Percentiles rank a stretch among this genome's conserved stretches.
phyloP scores from a whole-genome alignment of 2,329 filamentous ascomycete species.

The Ophiostoma sp. region DNA sequence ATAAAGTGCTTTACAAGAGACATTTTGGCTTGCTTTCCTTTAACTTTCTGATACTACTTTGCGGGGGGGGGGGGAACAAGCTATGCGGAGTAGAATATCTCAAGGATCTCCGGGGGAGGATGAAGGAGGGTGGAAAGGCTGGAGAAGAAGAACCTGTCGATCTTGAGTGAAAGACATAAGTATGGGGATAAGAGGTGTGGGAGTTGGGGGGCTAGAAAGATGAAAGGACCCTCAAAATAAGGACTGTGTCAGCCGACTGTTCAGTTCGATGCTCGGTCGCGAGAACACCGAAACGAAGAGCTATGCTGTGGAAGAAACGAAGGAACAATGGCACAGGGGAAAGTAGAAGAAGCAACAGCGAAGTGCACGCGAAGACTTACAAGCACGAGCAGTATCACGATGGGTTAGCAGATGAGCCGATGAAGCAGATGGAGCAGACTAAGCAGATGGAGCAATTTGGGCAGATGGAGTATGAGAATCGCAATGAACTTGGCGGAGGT shows the following conservation, averaged over 20 bases:
- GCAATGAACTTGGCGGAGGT: constrained; percentile 5
- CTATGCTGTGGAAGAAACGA: neutral
- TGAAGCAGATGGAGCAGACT: too few relatives aligned
- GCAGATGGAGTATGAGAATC: neutral
- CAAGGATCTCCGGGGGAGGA: neutral
- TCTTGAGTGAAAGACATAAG: neutral
- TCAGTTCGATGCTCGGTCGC: neutral
- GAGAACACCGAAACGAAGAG: neutral
- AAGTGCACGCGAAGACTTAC: too few relatives aligned
- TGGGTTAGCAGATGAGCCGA: too few relatives aligned
- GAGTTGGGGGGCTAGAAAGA: neutral
- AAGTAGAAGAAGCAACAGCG: neutral
- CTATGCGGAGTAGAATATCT: neutral
- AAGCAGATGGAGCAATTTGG: neutral
- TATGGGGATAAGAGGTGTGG: neutral
- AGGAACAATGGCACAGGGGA: neutral
- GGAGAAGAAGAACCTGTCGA: neutral
- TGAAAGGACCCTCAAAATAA: neutral
- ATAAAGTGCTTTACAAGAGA: constrained; percentile 75
- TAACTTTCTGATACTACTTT: neutral
- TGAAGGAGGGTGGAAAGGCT: neutral
- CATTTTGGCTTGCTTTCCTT: constrained; percentile 18
- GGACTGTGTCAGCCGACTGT: neutral
- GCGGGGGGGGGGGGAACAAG: neutral
- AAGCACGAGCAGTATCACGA: neutral